Base-by-base conservation (phyloP, 305 asterid genomes). In the Fraxinus ornus region DNA sequence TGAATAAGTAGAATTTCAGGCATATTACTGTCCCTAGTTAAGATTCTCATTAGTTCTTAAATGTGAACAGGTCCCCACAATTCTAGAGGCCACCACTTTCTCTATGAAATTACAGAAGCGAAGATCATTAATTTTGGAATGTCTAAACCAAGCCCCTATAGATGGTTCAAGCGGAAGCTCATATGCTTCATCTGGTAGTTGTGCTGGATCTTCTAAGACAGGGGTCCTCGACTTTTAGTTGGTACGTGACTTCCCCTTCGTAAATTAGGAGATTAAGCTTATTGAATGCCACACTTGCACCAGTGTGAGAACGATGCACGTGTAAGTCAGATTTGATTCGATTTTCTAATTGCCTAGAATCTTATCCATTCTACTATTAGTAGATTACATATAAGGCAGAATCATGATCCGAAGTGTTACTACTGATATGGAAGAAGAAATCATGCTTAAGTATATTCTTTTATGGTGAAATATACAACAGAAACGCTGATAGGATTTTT, bases 61-160 rank as follows among this genome's bases (percentile, higher is more conserved):
- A 49, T 72, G 4, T 19, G 81, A 68, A 72, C 93, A 95, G 99
- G 97, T 92, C 73, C 98, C 97, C 64, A 87, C 89, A 32, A 87
- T 91, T 90, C 83, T 93, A 37, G 99, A 91, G 87, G 92, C 95
- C 39, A 92, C 93, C 41, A 95, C 95, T 84, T 95, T 87, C 84
- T 95, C 99, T 17, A 91, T 94, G 88, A 95, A 93, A 87, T 86
- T 94, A 86, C 91, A 90, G 66, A 95, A 89, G 87, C 88, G 97
- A 79, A 88, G 95, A 82, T 86, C 90, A 55, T 83, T 95, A 74
- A 33, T 81, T 80, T 82, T 95, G 88, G 98, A 95, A 83, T 91
- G 97, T 83, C 90, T 93, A 66, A 95, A 94, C 91, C 99, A 94
- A 88, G 99, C 99, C 62, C 98, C 98, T 0, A 95, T 95, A 4